Conservation (phyloP, 106 monocot genomes). For the Narthecium ossifragum region DNA sequence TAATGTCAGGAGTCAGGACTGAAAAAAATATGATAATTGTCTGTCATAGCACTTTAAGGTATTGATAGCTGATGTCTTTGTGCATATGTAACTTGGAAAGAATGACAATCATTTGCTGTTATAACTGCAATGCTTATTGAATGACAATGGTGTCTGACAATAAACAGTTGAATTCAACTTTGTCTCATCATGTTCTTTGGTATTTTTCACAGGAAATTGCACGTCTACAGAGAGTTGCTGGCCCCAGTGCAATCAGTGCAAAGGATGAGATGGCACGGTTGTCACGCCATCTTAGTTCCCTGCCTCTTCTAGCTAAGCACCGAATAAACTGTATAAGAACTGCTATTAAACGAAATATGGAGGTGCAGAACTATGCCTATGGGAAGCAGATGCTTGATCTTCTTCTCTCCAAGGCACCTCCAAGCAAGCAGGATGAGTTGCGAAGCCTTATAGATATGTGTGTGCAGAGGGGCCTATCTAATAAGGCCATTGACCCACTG, state of each 20-base stretch:
- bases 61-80: too few relatives aligned
- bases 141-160: too few relatives aligned
- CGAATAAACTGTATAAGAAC: conserved; percentile 92
- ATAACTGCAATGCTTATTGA: too few relatives aligned
- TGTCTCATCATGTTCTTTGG: too few relatives aligned
- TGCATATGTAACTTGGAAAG: too few relatives aligned
- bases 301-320: conserved; percentile 89
- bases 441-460: conserved; percentile 89
- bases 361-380: conserved; percentile 88
- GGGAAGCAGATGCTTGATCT: conserved; percentile 87
- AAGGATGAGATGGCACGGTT: conserved; percentile 97
- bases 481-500: conserved; percentile 87
- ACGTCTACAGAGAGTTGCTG: conserved; percentile 80
- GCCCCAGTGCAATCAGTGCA: conserved; percentile 66
- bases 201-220: conserved; percentile 59
- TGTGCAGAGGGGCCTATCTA: conserved; percentile 57
- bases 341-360: conserved; percentile 95
- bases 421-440: conserved; percentile 88
- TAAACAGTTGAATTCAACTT: too few relatives aligned
- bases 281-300: conserved; percentile 83
- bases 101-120: too few relatives aligned
- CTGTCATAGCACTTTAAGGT: too few relatives aligned
- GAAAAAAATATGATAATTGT: too few relatives aligned
- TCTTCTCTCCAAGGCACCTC: conserved; percentile 81
- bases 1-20: too few relatives aligned